These are phyloP conservation scores for Picochlorum sp. DNA, from an alignment of 139 green algal genomes.

Conservation along the genomic window DNA sequence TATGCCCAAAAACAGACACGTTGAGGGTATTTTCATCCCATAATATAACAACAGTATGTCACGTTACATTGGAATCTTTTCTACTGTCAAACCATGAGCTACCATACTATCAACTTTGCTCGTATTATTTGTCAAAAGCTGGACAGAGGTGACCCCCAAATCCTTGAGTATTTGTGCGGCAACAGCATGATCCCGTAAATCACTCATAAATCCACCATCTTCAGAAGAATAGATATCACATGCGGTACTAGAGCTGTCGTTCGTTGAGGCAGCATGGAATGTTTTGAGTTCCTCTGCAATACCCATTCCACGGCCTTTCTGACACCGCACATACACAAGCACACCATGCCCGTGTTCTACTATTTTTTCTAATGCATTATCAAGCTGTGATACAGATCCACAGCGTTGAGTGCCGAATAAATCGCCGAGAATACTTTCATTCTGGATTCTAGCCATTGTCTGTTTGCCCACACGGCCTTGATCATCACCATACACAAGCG, in stretches of 20 bases:
- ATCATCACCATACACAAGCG: constrained; percentile 40
- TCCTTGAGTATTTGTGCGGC: constrained; percentile 44
- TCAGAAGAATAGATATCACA: constrained; percentile 1
- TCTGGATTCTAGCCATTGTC: constrained; percentile 31
- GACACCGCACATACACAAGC: constrained; percentile 48
- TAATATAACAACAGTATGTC: no score
- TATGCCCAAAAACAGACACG: no score
- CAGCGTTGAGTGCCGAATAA: constrained; percentile 31
- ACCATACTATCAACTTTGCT: constrained; percentile 17
- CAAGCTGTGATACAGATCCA: constrained; percentile 26
- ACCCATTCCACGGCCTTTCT: constrained; percentile 23
- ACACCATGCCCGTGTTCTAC: constrained; percentile 35
- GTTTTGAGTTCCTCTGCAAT: constrained; percentile 30
- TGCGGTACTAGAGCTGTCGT: background rate
- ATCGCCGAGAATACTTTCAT: constrained; percentile 36
- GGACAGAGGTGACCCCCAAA: constrained; percentile 26
- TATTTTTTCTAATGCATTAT: constrained; percentile 35
- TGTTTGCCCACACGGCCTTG: background rate
- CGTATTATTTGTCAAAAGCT: constrained; percentile 18
- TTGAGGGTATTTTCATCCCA: no score
- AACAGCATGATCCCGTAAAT: constrained; percentile 27
- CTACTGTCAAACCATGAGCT: constrained; percentile 21
- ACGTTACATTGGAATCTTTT: background rate
- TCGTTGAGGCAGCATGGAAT: background rate
- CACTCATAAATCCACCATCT: constrained; percentile 10